Evolutionary conservation across 2,329 filamentous ascomycete species (phyloP), one percentile per base, ranked within the genome.

Genomic region (Venturiaceae sp.): DNA sequence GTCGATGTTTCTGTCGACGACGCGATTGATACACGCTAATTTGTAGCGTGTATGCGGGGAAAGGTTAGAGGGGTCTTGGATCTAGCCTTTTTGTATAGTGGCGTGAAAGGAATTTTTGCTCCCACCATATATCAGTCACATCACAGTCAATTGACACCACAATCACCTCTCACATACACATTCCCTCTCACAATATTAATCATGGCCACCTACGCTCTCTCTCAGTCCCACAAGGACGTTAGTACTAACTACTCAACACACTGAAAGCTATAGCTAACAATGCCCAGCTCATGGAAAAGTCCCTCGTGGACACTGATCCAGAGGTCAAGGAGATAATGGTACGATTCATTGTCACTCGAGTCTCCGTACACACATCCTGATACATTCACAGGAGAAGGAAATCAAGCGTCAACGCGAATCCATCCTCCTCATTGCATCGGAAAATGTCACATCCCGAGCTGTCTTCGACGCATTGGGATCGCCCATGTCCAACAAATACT

Each of bases 291-390:
- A 90, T 99, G 80, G 89, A 97, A 84, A 94, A 90, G 81, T 88
- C 90, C 74, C 85, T 99, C 68, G 78, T 92, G 69, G 90, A 96
- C 68, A 86, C 87, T 59, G 94, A 99, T 75, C 87, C 90, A 60
- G 92, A 97, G 83, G 90, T 99, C 70, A 91, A 91, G 65, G 81
- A 88, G 78, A 96, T 99, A 77, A 97, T 99, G 92, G 90, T 95
- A 82, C 64, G 83, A 23, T 34, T 74, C 50, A 60, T 44, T 16
- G 3, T 46, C n/a, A 28, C 21, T 21, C 23, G 16, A 37, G 14
- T 16, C 37, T 30, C 5, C 21, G 16, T 28, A 32, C 58, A 61
- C 58, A 33, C 37, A n/a, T 63, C 57, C 54, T 63, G 39, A 46
- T 37, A 19, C 58, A 60, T 59, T 53, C 64, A 61, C 66, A 94